Percentiles rank a stretch among this genome's conserved stretches.
phyloP scores from a whole-genome alignment of 1,284 basidiomycete species.

The Ustilago trichophora region DNA sequence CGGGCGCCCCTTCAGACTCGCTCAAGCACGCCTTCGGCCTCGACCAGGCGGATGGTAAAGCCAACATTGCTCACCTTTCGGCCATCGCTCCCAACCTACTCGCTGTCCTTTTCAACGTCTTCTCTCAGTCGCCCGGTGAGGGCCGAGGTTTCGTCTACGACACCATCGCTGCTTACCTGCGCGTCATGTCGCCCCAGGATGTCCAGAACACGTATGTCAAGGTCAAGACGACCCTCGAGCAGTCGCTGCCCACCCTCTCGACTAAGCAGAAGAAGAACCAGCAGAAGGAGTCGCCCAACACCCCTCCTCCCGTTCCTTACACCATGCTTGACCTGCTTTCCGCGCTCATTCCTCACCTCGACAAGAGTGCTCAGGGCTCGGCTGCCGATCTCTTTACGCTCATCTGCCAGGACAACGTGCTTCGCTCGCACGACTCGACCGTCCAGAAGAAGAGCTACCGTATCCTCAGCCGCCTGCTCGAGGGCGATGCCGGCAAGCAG shows the following conservation, averaged over 20 bases:
- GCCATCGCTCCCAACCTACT: slow-evolving; percentile 89
- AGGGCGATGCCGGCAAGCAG: slow-evolving; percentile 45
- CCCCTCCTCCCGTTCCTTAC: slow-evolving; percentile 71
- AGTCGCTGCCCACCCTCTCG: slow-evolving; percentile 71
- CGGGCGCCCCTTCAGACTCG: slow-evolving; percentile 69
- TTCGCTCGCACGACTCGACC: slow-evolving; percentile 76
- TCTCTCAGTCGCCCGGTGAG: slow-evolving; percentile 81
- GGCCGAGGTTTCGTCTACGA: slow-evolving; percentile 85
- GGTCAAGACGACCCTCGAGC: slow-evolving; percentile 79
- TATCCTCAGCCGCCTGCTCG: slow-evolving; percentile 74
- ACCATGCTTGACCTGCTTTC: slow-evolving; percentile 90
- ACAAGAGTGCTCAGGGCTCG: slow-evolving; percentile 32
- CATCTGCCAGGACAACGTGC: slow-evolving; percentile 68
- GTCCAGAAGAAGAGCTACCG: slow-evolving; percentile 97
- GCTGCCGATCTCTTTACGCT: slow-evolving; percentile 69
- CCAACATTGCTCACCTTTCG: slow-evolving; percentile 79
- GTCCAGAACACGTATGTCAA: slow-evolving; percentile 82
- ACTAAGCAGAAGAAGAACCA: slow-evolving; percentile 35
- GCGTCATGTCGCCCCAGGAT: slow-evolving; percentile 73
- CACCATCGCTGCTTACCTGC: slow-evolving; percentile 85
- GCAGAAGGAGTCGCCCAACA: slow-evolving; percentile 36
- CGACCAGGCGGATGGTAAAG: slow-evolving; percentile 73
- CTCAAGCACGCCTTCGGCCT: slow-evolving; percentile 71
- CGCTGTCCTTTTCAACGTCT: slow-evolving; percentile 95
- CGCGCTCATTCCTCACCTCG: slow-evolving; percentile 76